Conservation (phyloP, 2,329 filamentous ascomycete genomes). For the Phoma sp. region DNA sequence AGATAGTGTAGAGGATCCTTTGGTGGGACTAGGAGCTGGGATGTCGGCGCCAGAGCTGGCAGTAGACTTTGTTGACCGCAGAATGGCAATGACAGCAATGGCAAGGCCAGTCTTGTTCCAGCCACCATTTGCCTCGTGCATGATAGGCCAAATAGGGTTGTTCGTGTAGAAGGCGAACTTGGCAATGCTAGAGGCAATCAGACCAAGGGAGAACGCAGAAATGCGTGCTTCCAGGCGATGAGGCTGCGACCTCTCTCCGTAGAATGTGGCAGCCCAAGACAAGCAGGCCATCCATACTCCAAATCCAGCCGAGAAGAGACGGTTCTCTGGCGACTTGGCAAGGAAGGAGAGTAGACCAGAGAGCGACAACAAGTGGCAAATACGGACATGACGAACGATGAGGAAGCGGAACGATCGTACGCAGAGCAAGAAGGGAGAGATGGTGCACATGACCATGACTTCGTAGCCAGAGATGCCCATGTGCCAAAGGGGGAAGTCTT, state of each 20-base stretch:
- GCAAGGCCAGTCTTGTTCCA: constrained; percentile 86
- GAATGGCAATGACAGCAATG: constrained; percentile 76
- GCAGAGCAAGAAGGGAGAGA: constrained; percentile 80
- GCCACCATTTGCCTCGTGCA: constrained; percentile 88
- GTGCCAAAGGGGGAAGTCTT: constrained; percentile 95
- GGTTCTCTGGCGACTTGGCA: constrained; percentile 72
- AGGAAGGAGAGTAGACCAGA: constrained; percentile 81
- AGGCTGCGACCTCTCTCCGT: constrained; percentile 76
- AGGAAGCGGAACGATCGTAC: constrained; percentile 73
- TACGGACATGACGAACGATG: constrained; percentile 71
- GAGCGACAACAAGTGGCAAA: constrained; percentile 79
- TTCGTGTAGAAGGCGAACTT: constrained; percentile 96
- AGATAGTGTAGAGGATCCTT: constrained; percentile 73
- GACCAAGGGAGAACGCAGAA: constrained; percentile 79
- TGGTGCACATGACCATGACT: constrained; percentile 81
- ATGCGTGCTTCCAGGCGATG: constrained; percentile 81
- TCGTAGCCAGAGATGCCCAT: constrained; percentile 99
- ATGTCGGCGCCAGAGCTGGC: constrained; percentile 56
- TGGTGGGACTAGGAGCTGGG: constrained; percentile 62
- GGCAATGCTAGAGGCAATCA: constrained; percentile 83
- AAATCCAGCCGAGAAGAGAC: constrained; percentile 82
- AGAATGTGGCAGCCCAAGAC: constrained; percentile 83
- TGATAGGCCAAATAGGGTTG: constrained; percentile 95
- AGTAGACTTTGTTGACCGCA: constrained; percentile 75
- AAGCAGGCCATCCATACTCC: constrained; percentile 82